These are phyloP conservation scores for Pestalotiopsis sp. DNA, from an alignment of 2,329 filamentous ascomycete genomes.

Conservation along the genomic window DNA sequence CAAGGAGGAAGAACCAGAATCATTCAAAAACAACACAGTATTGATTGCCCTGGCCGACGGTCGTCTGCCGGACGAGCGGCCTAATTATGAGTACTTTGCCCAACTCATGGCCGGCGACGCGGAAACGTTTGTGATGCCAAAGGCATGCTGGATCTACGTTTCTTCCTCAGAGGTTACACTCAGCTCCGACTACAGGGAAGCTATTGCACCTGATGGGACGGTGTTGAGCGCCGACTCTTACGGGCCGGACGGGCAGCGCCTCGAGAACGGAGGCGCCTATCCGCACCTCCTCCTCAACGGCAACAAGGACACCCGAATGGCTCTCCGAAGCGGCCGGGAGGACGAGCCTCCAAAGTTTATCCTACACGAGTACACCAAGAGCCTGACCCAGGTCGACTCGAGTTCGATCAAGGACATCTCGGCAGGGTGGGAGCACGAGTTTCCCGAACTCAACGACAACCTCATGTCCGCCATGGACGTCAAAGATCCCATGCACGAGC, in stretches of 20 bases:
- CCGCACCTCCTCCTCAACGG: conserved; percentile 60
- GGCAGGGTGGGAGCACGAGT: conserved; percentile 59
- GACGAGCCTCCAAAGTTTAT: conserved; percentile 41
- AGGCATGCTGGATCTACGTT: conserved; percentile 62
- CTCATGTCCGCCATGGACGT: conserved; percentile 52
- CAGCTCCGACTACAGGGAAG: conserved; percentile 34
- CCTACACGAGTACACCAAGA: conserved; percentile 61
- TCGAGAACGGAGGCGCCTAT: conserved; percentile 39
- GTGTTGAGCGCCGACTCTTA: conserved; percentile 27
- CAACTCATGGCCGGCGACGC: conserved; percentile 57
- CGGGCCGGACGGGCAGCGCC: conserved; percentile 27
- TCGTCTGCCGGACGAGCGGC: conserved; percentile 58
- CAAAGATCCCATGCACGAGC: conserved; percentile 35
- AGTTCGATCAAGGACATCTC: conserved; percentile 56
- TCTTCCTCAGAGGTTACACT: conserved; percentile 56
- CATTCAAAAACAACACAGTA: conserved; percentile 68
- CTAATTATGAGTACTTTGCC: conserved; percentile 65
- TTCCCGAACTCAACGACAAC: conserved; percentile 57
- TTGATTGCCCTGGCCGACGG: conserved; percentile 62
- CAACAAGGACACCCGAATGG: conserved; percentile 48
- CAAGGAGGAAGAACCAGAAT: conserved; percentile 44
- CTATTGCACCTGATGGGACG: conserved; percentile 11
- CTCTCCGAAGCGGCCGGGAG: conserved; percentile 51
- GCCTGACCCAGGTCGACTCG: conserved; percentile 57
- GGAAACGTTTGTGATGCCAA: conserved; percentile 56